Evolutionary conservation across 2,329 filamentous ascomycete genomes (phyloP).

Genomic region (Penicillium sp.): DNA sequence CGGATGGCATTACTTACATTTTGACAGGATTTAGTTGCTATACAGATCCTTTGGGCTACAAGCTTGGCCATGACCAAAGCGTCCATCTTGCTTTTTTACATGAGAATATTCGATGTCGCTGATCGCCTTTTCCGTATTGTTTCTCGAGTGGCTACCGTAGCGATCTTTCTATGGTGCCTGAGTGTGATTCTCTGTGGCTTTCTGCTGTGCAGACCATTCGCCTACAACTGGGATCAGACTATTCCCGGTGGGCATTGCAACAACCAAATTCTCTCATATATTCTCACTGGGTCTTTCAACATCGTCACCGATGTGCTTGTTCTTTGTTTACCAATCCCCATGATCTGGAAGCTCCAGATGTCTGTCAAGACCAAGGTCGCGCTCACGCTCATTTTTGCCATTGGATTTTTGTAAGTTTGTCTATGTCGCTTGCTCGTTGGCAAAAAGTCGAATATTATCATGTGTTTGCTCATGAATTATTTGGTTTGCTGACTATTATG

Average conservation of each 20-base stretch:
- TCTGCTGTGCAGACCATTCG: constrained; percentile 20
- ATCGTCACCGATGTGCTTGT: constrained; percentile 23
- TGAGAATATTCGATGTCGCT: background rate
- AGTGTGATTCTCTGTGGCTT: background rate
- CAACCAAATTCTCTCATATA: constrained; percentile 21
- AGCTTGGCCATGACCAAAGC: constrained; percentile 1
- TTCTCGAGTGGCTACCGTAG: background rate
- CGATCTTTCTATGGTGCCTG: background rate
- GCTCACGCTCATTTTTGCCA: constrained; percentile 21
- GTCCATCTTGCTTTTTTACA: constrained; percentile 3
- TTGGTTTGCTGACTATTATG: background rate
- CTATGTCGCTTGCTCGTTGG: no score
- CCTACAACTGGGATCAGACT: constrained; percentile 18
- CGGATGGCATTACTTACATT: no score
- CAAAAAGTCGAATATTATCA: no score
- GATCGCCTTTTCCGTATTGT: background rate
- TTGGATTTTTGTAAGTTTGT: constrained; percentile 22
- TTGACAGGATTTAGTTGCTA: background rate
- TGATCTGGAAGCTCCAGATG: constrained; percentile 25
- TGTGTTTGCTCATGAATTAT: background rate
- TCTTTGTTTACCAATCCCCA: constrained; percentile 21
- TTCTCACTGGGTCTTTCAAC: constrained; percentile 22
- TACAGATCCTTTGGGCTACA: background rate
- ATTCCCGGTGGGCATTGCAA: constrained; percentile 19
- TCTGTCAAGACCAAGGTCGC: constrained; percentile 20